phyloP scores from a whole-genome alignment of 2,329 filamentous ascomycete species.

The Juglanconis juglandina region DNA sequence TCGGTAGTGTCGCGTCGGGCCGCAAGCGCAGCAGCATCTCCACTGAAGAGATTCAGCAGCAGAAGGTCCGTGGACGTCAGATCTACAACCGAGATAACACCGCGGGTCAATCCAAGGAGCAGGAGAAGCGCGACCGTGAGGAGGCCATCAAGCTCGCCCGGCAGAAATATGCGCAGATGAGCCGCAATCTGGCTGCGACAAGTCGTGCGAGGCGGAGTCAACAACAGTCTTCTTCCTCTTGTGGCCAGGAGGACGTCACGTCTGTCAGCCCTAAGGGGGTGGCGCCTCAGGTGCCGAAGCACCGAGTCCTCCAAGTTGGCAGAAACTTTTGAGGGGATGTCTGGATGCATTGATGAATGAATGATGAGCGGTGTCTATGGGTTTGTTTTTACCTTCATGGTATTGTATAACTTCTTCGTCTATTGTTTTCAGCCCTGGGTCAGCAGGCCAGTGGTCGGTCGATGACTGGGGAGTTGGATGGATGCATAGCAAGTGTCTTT shows the following conservation, averaged over 20 bases:
- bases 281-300: constrained; percentile 4
- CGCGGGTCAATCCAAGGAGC: constrained; percentile 44
- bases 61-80: constrained; percentile 51
- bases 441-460: too few relatives aligned
- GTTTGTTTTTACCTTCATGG: too few relatives aligned
- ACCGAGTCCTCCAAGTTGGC: constrained; percentile 2
- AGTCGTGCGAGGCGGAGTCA: constrained; percentile 40
- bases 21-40: constrained; percentile 47
- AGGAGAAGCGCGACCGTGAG: constrained; percentile 54
- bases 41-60: constrained; percentile 46
- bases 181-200: constrained; percentile 58
- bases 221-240: constrained; percentile 10
- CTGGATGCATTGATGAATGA: neutral
- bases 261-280: neutral
- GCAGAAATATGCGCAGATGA: constrained; percentile 59
- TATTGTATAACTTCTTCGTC: neutral
- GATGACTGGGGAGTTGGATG: neutral
- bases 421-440: too few relatives aligned
- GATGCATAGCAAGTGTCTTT: neutral
- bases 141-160: constrained; percentile 51
- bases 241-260: constrained; percentile 2
- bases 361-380: neutral
- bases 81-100: constrained; percentile 52
- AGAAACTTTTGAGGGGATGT: neutral
- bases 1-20: constrained; percentile 36